Evolutionary conservation across 192 early-diverging fungal genomes (phyloP).

Genomic region (Linnemannia elongata): DNA sequence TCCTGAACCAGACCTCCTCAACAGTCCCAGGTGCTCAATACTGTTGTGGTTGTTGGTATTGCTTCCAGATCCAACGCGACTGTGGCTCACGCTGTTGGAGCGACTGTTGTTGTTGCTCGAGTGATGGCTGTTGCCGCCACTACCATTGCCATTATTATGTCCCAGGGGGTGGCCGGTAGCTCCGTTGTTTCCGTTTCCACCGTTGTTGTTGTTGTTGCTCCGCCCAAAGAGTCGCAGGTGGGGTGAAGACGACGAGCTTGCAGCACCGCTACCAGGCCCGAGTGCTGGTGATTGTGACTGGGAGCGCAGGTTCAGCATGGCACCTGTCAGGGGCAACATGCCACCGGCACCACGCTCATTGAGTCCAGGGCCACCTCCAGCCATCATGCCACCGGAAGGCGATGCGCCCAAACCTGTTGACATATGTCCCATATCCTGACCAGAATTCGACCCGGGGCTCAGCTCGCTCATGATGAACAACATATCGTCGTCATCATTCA

Average conservation of each 20-base stretch:
- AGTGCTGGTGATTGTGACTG: constrained; percentile 47
- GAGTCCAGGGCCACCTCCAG: not conserved
- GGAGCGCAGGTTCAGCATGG: constrained; percentile 37
- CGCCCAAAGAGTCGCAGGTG: constrained; percentile 47
- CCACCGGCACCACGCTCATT: not conserved
- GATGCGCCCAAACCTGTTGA: not conserved
- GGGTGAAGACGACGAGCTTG: constrained; percentile 7
- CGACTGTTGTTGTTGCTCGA: constrained; percentile 17
- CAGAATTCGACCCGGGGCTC: constrained; percentile 35
- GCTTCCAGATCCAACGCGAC: constrained; percentile 41
- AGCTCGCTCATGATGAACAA: constrained; percentile 54
- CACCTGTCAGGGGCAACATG: constrained; percentile 33
- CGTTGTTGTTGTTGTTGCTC: not conserved
- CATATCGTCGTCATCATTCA: constrained; percentile 57
- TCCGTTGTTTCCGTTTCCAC: not conserved
- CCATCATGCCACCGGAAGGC: not conserved
- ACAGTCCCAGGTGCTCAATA: not conserved
- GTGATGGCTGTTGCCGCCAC: constrained; percentile 6
- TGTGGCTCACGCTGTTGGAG: constrained; percentile 26
- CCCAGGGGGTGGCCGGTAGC: not conserved
- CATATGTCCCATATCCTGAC: constrained; percentile 7
- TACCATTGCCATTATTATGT: constrained; percentile 7
- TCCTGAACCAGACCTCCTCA: constrained; percentile 8
- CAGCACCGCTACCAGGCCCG: constrained; percentile 1
- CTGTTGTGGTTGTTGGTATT: constrained; percentile 24